Base-by-base conservation (phyloP, 768 basidiomycete species). In the Mrakia blollopis region DNA sequence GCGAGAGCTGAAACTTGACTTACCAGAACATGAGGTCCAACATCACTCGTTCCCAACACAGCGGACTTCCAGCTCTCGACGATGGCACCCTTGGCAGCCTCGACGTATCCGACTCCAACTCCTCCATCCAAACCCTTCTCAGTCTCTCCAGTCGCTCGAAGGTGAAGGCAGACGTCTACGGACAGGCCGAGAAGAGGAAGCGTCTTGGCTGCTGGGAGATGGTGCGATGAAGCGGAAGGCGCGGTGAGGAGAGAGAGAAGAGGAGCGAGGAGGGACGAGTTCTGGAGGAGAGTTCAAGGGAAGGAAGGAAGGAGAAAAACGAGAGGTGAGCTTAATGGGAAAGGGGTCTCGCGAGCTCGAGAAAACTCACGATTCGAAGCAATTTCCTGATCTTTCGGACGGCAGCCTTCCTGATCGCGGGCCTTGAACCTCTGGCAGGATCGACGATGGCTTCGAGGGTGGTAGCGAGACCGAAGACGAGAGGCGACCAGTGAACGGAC, bases 131-230 rank as follows among this genome's bases (percentile, higher is more conserved):
- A 28, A 79, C 74, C 79, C 90, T 91, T 78, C 23, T 63, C 78
- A 62, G 78, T 75, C 71, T 80, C 78, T n/a, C 76, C 52, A 11
- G 76, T 74, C 25, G 70, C 77, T 28, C 81, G 80, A 39, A 94
- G 84, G 28, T 89, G 88, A 35, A 91, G 85, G 10, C 88, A 85
- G 21, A 95, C 93, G 79, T 90, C 89, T 70, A 93, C 82, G 1
- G 89, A 86, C 11, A 89, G 87, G 2, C 92, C 89, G 6, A 94
- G 82, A 3, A 98, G 84, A 1, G 90, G 85, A 0, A 87, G 81
- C 23, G 84, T 81, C 35, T 82, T 77, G 16, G 85, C 81, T 0
- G 87, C 84, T 0, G 84, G 84, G 35, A 87, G 83, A 41, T 85
- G 85, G 0, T 87, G n/a, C 14, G 67, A 18, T 0, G 60, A 5